A percentile compares a stretch with the other conserved stretches of the same genome.
These are phyloP conservation scores for Omphalotus guepiniiformis DNA, from an alignment of 768 basidiomycete species.

Conservation along the genomic window DNA sequence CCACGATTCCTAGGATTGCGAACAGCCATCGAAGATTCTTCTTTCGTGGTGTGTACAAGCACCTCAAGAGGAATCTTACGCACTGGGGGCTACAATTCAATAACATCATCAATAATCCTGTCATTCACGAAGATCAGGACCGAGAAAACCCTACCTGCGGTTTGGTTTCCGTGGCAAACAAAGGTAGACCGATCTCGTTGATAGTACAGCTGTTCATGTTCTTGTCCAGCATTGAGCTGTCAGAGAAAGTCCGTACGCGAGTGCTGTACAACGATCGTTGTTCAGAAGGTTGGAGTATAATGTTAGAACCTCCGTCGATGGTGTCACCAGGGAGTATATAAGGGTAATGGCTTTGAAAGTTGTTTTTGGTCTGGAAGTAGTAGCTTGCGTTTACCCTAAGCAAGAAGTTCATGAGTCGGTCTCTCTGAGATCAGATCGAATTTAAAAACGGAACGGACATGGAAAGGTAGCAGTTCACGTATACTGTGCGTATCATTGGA, in stretches of 20 bases:
- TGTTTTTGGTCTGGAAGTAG: neutral
- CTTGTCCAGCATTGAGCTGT: neutral
- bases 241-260: neutral
- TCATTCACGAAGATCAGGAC: neutral
- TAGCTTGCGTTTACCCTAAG: constrained; percentile 2
- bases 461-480: constrained; percentile 4
- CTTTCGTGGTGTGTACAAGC: no score
- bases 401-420: neutral
- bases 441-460: neutral
- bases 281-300: neutral
- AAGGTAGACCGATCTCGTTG: constrained; percentile 7
- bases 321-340: neutral
- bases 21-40: no score
- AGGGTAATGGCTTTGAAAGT: neutral
- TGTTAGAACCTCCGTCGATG: neutral
- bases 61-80: neutral
- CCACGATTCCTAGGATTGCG: no score
- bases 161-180: neutral
- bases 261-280: neutral
- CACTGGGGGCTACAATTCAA: neutral
- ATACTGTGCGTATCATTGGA: neutral
- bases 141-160: constrained; percentile 1
- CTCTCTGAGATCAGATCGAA: neutral
- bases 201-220: neutral
- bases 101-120: neutral